A percentile compares a stretch with the other conserved stretches of the same genome.
phyloP scores from a whole-genome alignment of 2,329 filamentous ascomycete genomes.

The Xylaria sp. region DNA sequence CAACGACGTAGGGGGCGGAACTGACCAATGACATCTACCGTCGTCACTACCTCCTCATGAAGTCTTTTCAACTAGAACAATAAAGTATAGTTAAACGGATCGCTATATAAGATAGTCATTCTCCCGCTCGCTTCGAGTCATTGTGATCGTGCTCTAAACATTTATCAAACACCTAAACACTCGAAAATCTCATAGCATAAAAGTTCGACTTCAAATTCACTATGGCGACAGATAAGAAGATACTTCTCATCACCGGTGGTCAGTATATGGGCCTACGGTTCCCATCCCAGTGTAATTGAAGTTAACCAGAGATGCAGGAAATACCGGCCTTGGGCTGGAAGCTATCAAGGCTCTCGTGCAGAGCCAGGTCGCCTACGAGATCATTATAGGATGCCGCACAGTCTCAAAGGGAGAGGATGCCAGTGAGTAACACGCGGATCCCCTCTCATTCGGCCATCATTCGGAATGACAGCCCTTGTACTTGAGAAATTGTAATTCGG shows the following conservation, averaged over 20 bases:
- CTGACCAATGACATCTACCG: neutral
- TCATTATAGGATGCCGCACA: slow-evolving; percentile 60
- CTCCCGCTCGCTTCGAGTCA: neutral
- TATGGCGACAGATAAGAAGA: slow-evolving; percentile 39
- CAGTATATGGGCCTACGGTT: slow-evolving; percentile 11
- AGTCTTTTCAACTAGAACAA: neutral
- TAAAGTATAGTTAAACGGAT: neutral
- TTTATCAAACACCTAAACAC: neutral
- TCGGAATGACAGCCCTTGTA: neutral
- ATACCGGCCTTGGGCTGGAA: slow-evolving; percentile 39
- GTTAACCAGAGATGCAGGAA: slow-evolving; percentile 30
- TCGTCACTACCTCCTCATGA: neutral
- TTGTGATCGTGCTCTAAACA: neutral
- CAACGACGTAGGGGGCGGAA: neutral
- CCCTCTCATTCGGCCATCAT: neutral
- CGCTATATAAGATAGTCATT: neutral
- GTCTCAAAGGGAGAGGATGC: slow-evolving; percentile 58
- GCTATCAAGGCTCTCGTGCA: slow-evolving; percentile 40
- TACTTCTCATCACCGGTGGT: slow-evolving; percentile 41
- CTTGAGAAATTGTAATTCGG: neutral
- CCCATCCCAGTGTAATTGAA: neutral
- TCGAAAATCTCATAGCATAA: too few relatives aligned
- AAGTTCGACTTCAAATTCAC: slow-evolving; percentile 2
- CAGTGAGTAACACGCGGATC: slow-evolving; percentile 34
- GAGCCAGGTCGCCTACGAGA: slow-evolving; percentile 52